Base-by-base conservation (phyloP, 2,329 filamentous ascomycete species). In the Dactylella cylindrospora region DNA sequence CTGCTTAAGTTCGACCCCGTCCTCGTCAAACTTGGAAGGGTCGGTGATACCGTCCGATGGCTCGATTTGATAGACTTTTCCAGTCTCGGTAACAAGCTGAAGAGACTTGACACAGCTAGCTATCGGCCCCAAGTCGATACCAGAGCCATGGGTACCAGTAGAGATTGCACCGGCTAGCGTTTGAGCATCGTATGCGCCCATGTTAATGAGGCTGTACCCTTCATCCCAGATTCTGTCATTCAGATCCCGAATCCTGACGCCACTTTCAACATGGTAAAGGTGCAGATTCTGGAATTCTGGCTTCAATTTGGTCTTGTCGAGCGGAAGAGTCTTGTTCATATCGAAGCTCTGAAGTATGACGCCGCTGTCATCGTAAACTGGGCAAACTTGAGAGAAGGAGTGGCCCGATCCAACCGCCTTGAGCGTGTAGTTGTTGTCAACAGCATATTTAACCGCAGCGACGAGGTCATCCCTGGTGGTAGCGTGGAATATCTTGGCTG, bases 91-190 rank as follows among this genome's bases (percentile, higher is more conserved):
- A 10, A 47, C 43, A 13, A 47, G 19, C 10, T n/a, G 23, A 13
- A 49, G 12, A 13, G 32, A 23, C 10, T 29, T 29, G 10, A 39
- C 45, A 13, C 45, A 32, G 13, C 45, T 49, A 32, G 45, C 45
- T 5, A 49, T 25, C 5, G 45, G 45, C 3, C 44, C 45, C 7
- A 49, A 23, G 15, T 13, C 5, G 38, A 39, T 49, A 9, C 45
- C 45, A 15, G 45, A 32, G 22, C 32, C 45, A 13, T 49, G 45
- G 7, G 44, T 47, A n/a, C 44, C 44, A 5, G 44, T 47, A 3
- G 45, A 49, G 22, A 49, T 49, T 29, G 45, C 45, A 5, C 45
- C 45, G 5, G 45, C 45, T 7, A 49, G 15, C 5, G 45, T 49
- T 13, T 49, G 31, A 12, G 31, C 45, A 23, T 49, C 45, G 19